Conservation (phyloP, 305 asterid genomes). For the Fraxinus platypoda region DNA sequence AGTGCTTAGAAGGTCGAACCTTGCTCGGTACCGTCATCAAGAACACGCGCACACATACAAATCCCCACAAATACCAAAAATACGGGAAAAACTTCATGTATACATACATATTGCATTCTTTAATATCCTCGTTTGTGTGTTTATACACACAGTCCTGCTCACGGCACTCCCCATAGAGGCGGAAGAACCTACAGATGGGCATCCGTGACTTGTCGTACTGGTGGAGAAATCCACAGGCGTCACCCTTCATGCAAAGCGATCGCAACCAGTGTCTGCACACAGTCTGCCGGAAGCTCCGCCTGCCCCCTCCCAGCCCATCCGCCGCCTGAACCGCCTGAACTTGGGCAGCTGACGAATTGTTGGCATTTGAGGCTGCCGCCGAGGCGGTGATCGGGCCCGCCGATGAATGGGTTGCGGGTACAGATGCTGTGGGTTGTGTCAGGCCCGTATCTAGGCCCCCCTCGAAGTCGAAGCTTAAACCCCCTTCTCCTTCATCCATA, state of each 20-base stretch:
- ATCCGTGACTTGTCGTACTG: slow-evolving; percentile 88
- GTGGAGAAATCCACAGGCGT: slow-evolving; percentile 87
- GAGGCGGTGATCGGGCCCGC: slow-evolving; percentile 37
- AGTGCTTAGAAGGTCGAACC: neutral
- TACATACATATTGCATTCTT: slow-evolving; percentile 6
- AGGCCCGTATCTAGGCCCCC: slow-evolving; percentile 76
- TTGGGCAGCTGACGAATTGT: slow-evolving; percentile 30
- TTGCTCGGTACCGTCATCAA: neutral
- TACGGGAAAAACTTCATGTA: neutral
- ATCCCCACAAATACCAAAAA: neutral
- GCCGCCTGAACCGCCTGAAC: slow-evolving; percentile 26
- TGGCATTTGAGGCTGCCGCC: slow-evolving; percentile 23
- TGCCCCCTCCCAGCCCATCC: slow-evolving; percentile 45
- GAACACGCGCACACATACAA: neutral
- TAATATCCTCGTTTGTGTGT: slow-evolving; percentile 77
- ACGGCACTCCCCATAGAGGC: slow-evolving; percentile 83
- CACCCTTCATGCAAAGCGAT: slow-evolving; percentile 88
- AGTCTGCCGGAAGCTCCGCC: slow-evolving; percentile 88
- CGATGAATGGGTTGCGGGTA: slow-evolving; percentile 56
- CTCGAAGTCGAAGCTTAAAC: slow-evolving; percentile 83
- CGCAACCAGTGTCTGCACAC: slow-evolving; percentile 92
- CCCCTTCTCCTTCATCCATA: slow-evolving; percentile 94
- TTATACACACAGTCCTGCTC: slow-evolving; percentile 96
- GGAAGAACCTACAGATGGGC: slow-evolving; percentile 85
- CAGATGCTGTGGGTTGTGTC: slow-evolving; percentile 85